phyloP scores from a whole-genome alignment of 2,329 filamentous ascomycete species.

The Rachicladosporium sp. region DNA sequence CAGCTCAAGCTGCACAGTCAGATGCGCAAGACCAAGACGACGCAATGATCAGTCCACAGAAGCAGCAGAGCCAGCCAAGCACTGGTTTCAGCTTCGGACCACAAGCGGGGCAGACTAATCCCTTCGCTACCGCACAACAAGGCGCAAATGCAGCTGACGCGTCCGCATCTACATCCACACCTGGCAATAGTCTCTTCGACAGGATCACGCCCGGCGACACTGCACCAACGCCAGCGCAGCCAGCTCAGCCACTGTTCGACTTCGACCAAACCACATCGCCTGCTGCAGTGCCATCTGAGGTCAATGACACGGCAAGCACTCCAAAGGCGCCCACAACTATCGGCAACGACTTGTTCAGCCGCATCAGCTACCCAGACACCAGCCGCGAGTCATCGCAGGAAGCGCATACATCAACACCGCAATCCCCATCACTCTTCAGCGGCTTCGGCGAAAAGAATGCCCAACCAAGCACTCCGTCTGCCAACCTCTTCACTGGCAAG shows the following conservation, averaged over 20 bases:
- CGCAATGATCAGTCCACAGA: conserved; percentile 15
- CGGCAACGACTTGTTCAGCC: conserved; percentile 4
- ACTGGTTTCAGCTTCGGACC: conserved; percentile 3
- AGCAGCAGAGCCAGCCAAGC: conserved; percentile 5
- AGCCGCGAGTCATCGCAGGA: conserved; percentile 3
- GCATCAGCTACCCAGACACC: conserved; percentile 2
- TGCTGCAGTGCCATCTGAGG: neutral
- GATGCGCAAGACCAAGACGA: conserved; percentile 12
- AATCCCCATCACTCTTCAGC: neutral
- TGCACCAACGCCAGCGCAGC: neutral
- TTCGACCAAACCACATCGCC: no score
- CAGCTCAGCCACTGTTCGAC: neutral
- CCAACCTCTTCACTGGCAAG: neutral
- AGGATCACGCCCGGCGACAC: conserved; percentile 6
- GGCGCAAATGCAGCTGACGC: neutral
- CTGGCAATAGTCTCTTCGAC: conserved; percentile 9
- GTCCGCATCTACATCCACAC: neutral
- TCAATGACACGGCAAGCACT: neutral
- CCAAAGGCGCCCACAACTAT: conserved; percentile 3
- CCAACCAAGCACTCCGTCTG: neutral
- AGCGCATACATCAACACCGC: conserved; percentile 1
- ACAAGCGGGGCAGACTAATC: conserved; percentile 6
- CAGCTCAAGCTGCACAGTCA: conserved; percentile 2
- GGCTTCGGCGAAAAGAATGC: neutral
- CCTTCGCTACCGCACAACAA: conserved; percentile 6